phyloP scores from a whole-genome alignment of 2,329 filamentous ascomycete species.

The Microsporum canis region DNA sequence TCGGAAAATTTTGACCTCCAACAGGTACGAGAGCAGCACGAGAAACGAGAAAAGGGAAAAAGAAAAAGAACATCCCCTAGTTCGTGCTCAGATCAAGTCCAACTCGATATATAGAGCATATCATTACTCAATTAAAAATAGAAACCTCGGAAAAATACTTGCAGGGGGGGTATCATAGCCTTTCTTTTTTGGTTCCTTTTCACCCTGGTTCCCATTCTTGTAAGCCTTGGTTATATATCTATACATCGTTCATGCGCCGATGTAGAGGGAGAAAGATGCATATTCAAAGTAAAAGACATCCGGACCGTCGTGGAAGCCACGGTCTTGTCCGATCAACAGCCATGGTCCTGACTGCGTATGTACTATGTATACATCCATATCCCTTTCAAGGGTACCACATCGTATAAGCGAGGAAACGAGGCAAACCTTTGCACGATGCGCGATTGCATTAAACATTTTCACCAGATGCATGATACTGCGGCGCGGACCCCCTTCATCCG shows the following conservation, averaged over 20 bases:
- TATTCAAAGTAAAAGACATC: background rate
- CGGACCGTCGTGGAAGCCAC: background rate
- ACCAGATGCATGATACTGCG: background rate
- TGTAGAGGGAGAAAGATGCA: background rate
- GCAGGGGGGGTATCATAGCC: background rate
- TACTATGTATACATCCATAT: background rate
- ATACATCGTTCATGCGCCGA: background rate
- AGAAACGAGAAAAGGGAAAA: too few species aligned
- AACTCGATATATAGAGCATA: background rate
- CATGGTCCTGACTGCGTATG: background rate
- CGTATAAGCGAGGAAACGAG: background rate
- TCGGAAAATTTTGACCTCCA: background rate
- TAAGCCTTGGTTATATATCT: background rate
- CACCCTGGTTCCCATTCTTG: background rate
- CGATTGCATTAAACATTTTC: background rate
- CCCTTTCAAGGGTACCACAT: background rate
- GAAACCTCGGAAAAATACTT: background rate
- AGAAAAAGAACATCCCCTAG: background rate
- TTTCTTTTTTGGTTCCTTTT: background rate
- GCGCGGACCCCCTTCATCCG: background rate
- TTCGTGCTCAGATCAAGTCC: background rate
- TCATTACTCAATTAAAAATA: background rate
- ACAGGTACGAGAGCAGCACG: background rate
- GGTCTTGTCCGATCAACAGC: background rate
- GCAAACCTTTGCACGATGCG: background rate